Evolutionary conservation across 805 yeast species (phyloP).

Genomic region (Lipomyces orientalis): DNA sequence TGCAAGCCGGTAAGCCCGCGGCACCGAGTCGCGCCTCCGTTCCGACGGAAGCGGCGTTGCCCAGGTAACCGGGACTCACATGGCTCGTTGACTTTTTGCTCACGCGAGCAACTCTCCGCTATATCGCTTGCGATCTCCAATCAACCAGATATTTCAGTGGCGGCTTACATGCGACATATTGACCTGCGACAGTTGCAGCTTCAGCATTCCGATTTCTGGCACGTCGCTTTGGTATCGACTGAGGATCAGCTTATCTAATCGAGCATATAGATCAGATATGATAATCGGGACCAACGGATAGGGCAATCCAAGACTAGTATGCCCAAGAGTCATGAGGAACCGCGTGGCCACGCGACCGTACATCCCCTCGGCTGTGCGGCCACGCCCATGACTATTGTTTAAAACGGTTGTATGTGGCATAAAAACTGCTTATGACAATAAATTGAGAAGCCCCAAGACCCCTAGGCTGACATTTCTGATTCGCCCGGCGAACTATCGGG

Average conservation of each 20-base stretch:
- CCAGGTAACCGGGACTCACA: too few relatives aligned
- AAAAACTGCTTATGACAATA: not conserved
- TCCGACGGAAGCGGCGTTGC: too few relatives aligned
- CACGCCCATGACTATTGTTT: not conserved
- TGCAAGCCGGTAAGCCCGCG: too few relatives aligned
- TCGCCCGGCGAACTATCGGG: not conserved
- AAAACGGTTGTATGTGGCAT: not conserved
- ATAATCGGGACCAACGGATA: not conserved
- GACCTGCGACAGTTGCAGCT: not conserved
- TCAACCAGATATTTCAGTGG: not conserved
- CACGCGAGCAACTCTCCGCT: not conserved
- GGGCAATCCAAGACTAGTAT: not conserved
- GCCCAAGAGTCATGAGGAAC: not conserved
- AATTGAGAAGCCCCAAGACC: too few relatives aligned
- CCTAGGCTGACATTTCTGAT: not conserved
- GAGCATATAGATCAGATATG: not conserved
- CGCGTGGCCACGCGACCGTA: not conserved
- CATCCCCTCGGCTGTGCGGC: not conserved
- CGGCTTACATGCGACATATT: not conserved
- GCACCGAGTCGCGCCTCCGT: too few relatives aligned
- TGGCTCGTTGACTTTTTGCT: too few relatives aligned
- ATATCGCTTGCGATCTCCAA: not conserved
- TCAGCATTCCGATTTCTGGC: not conserved
- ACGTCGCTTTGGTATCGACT: not conserved
- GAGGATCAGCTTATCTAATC: not conserved